Evolutionary conservation across 192 early-diverging fungal species (phyloP).

Genomic region (Backusella parvicylindrica): DNA sequence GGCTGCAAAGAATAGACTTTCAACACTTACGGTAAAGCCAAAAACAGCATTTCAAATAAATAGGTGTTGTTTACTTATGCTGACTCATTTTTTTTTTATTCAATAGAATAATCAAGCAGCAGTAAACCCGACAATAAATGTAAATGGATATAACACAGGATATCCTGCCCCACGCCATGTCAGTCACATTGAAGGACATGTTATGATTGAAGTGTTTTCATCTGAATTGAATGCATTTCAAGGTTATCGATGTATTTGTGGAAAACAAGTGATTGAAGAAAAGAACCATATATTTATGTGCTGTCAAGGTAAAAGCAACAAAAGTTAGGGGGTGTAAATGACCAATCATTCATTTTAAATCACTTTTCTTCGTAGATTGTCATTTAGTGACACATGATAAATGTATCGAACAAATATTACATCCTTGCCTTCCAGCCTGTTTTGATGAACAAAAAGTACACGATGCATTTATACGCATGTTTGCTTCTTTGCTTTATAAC

Average conservation of each 20-base stretch:
- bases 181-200: slow-evolving; percentile 20
- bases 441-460: slow-evolving; percentile 71
- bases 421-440: slow-evolving; percentile 50
- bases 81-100: not conserved
- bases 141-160: not conserved
- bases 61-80: not conserved
- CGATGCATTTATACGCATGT: slow-evolving; percentile 66
- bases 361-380: slow-evolving; percentile 26
- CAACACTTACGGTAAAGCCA: slow-evolving; percentile 18
- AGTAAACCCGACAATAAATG: not conserved
- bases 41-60: slow-evolving; percentile 14
- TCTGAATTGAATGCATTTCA: slow-evolving; percentile 14
- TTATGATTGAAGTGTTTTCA: slow-evolving; percentile 17
- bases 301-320: slow-evolving; percentile 30
- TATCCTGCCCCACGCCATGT: not conserved
- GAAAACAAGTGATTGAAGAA: slow-evolving; percentile 10
- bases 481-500: slow-evolving; percentile 69
- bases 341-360: too few species aligned
- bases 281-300: slow-evolving; percentile 1
- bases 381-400: slow-evolving; percentile 44
- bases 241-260: slow-evolving; percentile 31
- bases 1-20: slow-evolving; percentile 1
- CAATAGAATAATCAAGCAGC: not conserved
- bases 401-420: slow-evolving; percentile 47
- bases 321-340: too few species aligned